Base-by-base conservation (phyloP, 2,329 filamentous ascomycete species). In the Cryphonectria radicalis region DNA sequence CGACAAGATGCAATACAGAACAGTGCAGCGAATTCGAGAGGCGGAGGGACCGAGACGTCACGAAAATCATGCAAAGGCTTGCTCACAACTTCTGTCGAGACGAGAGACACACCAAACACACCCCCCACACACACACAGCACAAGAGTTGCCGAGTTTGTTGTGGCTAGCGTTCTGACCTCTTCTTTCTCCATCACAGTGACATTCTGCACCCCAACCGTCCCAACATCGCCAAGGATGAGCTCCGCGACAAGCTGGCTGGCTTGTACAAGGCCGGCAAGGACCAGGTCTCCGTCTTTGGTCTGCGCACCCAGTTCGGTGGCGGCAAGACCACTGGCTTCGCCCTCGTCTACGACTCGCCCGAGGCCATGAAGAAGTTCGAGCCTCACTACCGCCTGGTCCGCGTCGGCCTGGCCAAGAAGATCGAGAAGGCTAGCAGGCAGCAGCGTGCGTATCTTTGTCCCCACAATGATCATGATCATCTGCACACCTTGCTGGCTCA, bases 291-390 rank as follows among this genome's bases (percentile, higher is more conserved):
- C 85, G 94, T 97, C 85, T 99, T 99, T 85, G 96, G 96, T 82
- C 94, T 99, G 86, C 93, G 94, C 86, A 99, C 96, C 80, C 95
- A 98, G 85, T 99, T 93, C 84, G 96, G 96, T 95, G 96, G 96
- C 84, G 96, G 96, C 90, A 99, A 99, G 93, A 97, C 93, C 85
- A 98, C 95, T 78, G 96, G 96, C 81, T 99, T 99, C 84, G 96
- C 94, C 78, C 94, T 98, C 81, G 90, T 99, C 88, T 99, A 99
- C 91, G 96, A 99, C 87, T 97, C 93, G 78, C 88, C 91, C 83
- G 96, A 99, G 90, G 94, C 95, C 81, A 92, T 99, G 92, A 98
- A 98, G 93, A 98, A 98, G 88, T 99, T 98, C 86, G 96, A 99
- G 91, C 96, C 96, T 81, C 92, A 92, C 87, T 98, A 98, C 92